Base-by-base conservation (phyloP, 2,329 filamentous ascomycete genomes). In the Colletotrichum simmondsii region DNA sequence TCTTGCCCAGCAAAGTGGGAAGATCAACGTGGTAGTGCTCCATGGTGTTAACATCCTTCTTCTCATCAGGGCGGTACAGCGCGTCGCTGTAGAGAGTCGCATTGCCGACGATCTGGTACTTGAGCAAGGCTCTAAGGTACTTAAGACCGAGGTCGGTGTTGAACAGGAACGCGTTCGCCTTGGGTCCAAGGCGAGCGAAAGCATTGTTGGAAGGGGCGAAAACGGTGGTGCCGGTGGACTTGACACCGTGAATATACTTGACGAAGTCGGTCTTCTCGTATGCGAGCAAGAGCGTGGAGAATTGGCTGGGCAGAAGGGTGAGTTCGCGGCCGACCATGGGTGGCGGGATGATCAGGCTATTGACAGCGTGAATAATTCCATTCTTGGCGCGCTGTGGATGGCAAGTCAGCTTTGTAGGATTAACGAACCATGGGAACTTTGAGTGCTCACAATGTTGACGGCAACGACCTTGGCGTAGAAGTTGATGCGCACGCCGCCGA, bases 101-200 rank as follows among this genome's bases (percentile, higher is more conserved):
- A 78, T 94, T 90, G 54, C 91, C 88, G 1, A 93, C 92, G 61
- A 95, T 87, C 78, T 96, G 93, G 80, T 97, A 97, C 84, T 94
- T 87, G 19, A 97, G 86, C 58, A 98, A 85, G 0, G 94, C 94
- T 75, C 89, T 91, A 22, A 98, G 88, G 80, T 94, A 97, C 81
- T 92, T 92, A 75, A 88, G 85, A 2, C 95, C 95, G 65, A 87
- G 89, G 32, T 89, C 86, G 71, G 92, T 94, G 81, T 88, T 89
- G 87, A 98, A 98, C 4, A 98, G 87, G 87, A 97, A 98, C 26
- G 92, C 93, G 79, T 96, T 97, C 77, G 92, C 90, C 68, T 81
- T 86, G 1, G 90, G 88, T 0, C 95, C 94, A 1, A 98, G 91
- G 75, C 90, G 90, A 77, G 88, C 80, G 85, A 96, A 98, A n/a